Percentiles rank a stretch among this genome's conserved stretches.
phyloP scores from a whole-genome alignment of 805 yeast genomes.

The Barnettozyma wickerhamii region DNA sequence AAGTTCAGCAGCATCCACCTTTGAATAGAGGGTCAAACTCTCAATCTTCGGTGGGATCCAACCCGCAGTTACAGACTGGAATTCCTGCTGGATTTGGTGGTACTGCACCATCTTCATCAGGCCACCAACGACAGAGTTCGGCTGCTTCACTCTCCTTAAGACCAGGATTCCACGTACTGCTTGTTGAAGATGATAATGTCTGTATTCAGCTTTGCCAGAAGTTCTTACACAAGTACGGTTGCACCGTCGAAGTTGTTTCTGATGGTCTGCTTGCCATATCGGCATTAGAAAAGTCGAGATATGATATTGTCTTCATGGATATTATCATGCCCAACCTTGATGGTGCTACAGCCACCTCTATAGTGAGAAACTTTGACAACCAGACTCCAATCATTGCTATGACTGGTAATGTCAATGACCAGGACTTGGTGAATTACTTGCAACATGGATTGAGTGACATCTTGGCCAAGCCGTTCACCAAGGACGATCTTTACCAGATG shows the following conservation, averaged over 20 bases:
- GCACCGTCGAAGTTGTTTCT: slow-evolving; percentile 86
- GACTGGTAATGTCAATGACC: slow-evolving; percentile 86
- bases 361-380: slow-evolving; percentile 79
- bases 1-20: slow-evolving; percentile 2
- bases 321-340: slow-evolving; percentile 86
- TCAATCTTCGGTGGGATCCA: background rate
- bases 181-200: slow-evolving; percentile 79
- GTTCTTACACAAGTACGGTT: slow-evolving; percentile 82
- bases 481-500: slow-evolving; percentile 75
- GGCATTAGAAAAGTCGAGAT: slow-evolving; percentile 63
- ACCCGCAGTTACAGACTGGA: background rate
- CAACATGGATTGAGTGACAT: slow-evolving; percentile 92
- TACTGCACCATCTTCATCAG: background rate
- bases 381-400: slow-evolving; percentile 89
- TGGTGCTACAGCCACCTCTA: slow-evolving; percentile 87
- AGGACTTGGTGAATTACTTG: slow-evolving; percentile 73
- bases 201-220: slow-evolving; percentile 81
- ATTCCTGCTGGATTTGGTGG: background rate
- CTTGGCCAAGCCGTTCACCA: slow-evolving; percentile 90
- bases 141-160: slow-evolving; percentile 17
- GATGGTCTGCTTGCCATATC: slow-evolving; percentile 90
- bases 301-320: slow-evolving; percentile 80
- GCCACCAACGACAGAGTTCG: slow-evolving; percentile 5
- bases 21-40: background rate
- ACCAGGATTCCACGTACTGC: slow-evolving; percentile 60